A percentile compares a stretch with the other conserved stretches of the same genome.
Evolutionary conservation across 2,329 filamentous ascomycete genomes (phyloP).

Genomic region (Fusarium sp.): DNA sequence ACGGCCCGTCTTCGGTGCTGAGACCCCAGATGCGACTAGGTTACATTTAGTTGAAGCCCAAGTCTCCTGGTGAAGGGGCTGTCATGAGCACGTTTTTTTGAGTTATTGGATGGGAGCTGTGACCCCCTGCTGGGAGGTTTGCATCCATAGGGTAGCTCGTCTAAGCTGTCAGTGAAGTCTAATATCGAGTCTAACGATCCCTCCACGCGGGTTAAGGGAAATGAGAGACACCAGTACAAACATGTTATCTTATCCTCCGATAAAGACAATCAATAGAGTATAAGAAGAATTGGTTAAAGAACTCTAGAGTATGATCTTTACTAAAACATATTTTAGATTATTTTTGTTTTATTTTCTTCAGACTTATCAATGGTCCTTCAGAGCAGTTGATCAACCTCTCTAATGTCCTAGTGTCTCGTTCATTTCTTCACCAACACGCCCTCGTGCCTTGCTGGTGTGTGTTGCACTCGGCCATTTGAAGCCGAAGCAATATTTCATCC

Average conservation of each 20-base stretch:
- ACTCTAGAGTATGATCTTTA: neutral
- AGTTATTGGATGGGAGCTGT: neutral
- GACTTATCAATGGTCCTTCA: neutral
- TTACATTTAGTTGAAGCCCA: slow-evolving; percentile 5
- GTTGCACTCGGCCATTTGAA: slow-evolving; percentile 26
- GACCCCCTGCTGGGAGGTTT: neutral
- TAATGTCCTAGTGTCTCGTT: neutral
- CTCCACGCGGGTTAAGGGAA: neutral
- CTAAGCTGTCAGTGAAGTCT: neutral
- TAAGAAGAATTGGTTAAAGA: neutral
- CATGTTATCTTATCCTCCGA: neutral
- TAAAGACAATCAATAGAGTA: neutral
- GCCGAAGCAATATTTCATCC: slow-evolving; percentile 26
- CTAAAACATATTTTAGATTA: neutral
- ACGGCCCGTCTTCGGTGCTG: slow-evolving; percentile 34
- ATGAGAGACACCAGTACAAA: neutral
- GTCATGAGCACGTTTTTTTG: neutral
- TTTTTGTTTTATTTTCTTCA: neutral
- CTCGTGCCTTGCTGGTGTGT: neutral
- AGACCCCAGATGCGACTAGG: slow-evolving; percentile 29
- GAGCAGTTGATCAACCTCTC: neutral
- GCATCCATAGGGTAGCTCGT: slow-evolving; percentile 1
- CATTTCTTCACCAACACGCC: neutral
- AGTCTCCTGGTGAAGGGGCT: slow-evolving; percentile 19
- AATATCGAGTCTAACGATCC: neutral